phyloP scores from a whole-genome alignment of 2,329 filamentous ascomycete genomes.

The Aspergillus ustus region DNA sequence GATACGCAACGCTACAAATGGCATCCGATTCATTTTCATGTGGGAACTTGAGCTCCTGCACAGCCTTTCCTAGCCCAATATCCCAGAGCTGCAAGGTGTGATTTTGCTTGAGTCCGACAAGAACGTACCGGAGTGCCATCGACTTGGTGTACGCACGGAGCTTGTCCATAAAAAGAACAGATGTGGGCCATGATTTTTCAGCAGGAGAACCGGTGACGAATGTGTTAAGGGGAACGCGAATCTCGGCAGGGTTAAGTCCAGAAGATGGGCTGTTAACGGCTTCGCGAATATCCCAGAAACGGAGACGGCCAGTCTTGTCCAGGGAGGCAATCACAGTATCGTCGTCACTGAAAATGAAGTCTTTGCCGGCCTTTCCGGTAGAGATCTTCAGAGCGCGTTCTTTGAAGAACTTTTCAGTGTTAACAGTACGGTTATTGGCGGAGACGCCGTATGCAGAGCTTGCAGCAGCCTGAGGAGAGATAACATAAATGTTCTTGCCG shows the following conservation, averaged over 20 bases:
- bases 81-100: slow-evolving; percentile 99
- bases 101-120: slow-evolving; percentile 98
- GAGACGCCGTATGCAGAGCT: slow-evolving; percentile 54
- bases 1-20: slow-evolving; percentile 96
- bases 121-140: slow-evolving; percentile 88
- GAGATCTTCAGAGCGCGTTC: slow-evolving; percentile 92
- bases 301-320: slow-evolving; percentile 93
- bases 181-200: slow-evolving; percentile 97
- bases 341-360: slow-evolving; percentile 97
- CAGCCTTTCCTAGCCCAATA: slow-evolving; percentile 89
- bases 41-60: slow-evolving; percentile 95
- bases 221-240: slow-evolving; percentile 84
- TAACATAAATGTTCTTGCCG: slow-evolving; percentile 92
- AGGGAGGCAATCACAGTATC: slow-evolving; percentile 92
- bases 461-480: slow-evolving; percentile 66
- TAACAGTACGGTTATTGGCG: slow-evolving; percentile 64
- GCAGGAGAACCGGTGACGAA: slow-evolving; percentile 82
- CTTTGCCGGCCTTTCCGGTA: slow-evolving; percentile 96
- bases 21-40: slow-evolving; percentile 95
- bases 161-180: slow-evolving; percentile 94
- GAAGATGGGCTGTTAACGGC: slow-evolving; percentile 61
- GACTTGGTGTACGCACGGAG: slow-evolving; percentile 89
- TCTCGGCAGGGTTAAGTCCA: slow-evolving; percentile 64
- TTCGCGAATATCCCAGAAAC: slow-evolving; percentile 96
- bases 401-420: slow-evolving; percentile 84